Evolutionary conservation across 148 eudicot genomes (phyloP), one percentile per base, ranked within the genome.

Genomic region (Polygonum maritimum): DNA sequence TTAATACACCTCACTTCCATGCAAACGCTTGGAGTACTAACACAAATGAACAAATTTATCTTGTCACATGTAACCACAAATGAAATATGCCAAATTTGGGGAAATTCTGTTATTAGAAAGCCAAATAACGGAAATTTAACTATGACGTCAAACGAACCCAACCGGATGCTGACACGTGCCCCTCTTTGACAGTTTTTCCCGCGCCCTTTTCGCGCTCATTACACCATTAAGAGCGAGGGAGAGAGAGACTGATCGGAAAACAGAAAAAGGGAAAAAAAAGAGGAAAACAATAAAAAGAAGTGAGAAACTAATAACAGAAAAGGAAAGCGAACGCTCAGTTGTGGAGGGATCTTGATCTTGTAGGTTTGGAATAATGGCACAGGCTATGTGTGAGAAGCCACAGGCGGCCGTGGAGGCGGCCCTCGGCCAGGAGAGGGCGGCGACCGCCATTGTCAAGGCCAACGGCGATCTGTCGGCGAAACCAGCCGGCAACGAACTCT

Each of bases 361-460:
- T 14, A 35, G n/a, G 41, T 35, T 35, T 65, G 3, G 4, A 36
- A 65, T 36, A 58, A 65, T 65, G 71, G 71, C 41, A 7, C 71
- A 65, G 41, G 71, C 71, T 33, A 5, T 65, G 71, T 35, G 71
- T 65, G 41, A 33, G 71, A 65, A 65, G 71, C 71, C 71, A 13
- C 71, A 65, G 41, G 41, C 44, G 35, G 71, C 71, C 38, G 6
- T 35, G 44, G 71, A 65, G 41, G 44, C 41, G 40, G 44, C 41
- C 21, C 16, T 62, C 16, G 26, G 31, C 69, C 69, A 62, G 36
- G 69, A 62, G 15, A 62, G 33, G 65, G 65, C 12, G 33, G 33
- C 36, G 36, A 58, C 18, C 40, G 70, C 70, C 15, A 63, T 12
- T 63, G 40, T 63, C 70, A 35, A 65, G 71, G 71, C 44, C 71